A percentile compares a stretch with the other conserved stretches of the same genome.
Evolutionary conservation across 805 yeast genomes (phyloP).

Genomic region (Candida maris): DNA sequence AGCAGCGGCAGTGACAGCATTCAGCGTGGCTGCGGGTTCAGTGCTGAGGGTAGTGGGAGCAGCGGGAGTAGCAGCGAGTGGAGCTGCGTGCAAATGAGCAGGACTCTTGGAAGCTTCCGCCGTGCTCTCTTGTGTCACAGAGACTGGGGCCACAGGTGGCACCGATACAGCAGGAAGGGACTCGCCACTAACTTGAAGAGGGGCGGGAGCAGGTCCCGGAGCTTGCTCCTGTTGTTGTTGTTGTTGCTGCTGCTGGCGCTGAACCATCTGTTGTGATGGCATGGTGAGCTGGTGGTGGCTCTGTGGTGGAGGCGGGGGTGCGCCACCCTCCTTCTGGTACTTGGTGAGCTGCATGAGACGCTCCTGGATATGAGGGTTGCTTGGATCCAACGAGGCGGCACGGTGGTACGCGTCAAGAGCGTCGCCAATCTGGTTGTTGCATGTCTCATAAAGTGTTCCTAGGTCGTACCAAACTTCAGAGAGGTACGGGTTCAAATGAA

Average conservation of each 20-base stretch:
- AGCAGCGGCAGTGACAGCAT: neutral
- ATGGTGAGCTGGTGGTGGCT: slow-evolving; percentile 51
- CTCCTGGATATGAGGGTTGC: slow-evolving; percentile 89
- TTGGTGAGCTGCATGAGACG: slow-evolving; percentile 81
- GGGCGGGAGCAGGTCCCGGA: slow-evolving; percentile 29
- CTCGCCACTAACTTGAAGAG: slow-evolving; percentile 25
- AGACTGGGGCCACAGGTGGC: slow-evolving; percentile 5
- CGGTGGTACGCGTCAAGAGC: slow-evolving; percentile 96
- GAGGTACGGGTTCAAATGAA: slow-evolving; percentile 90
- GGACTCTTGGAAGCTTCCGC: slow-evolving; percentile 8
- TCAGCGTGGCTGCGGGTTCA: slow-evolving; percentile 3
- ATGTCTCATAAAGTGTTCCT: slow-evolving; percentile 94
- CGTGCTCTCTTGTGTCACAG: slow-evolving; percentile 9
- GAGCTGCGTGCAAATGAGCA: slow-evolving; percentile 1
- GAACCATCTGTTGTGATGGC: slow-evolving; percentile 37
- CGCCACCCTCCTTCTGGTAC: slow-evolving; percentile 66
- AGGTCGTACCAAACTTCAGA: slow-evolving; percentile 98
- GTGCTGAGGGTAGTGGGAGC: too few relatives aligned
- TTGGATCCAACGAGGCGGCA: slow-evolving; percentile 93
- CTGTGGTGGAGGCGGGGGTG: slow-evolving; percentile 50
- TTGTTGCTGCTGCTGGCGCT: slow-evolving; percentile 33
- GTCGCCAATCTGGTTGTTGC: slow-evolving; percentile 91
- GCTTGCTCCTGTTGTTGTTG: slow-evolving; percentile 31
- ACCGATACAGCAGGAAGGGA: slow-evolving; percentile 26
- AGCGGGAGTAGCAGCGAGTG: slow-evolving; percentile 4